A percentile compares a stretch with the other conserved stretches of the same genome.
Evolutionary conservation across 2,329 filamentous ascomycete species (phyloP).

Genomic region (Zalaria obscura): DNA sequence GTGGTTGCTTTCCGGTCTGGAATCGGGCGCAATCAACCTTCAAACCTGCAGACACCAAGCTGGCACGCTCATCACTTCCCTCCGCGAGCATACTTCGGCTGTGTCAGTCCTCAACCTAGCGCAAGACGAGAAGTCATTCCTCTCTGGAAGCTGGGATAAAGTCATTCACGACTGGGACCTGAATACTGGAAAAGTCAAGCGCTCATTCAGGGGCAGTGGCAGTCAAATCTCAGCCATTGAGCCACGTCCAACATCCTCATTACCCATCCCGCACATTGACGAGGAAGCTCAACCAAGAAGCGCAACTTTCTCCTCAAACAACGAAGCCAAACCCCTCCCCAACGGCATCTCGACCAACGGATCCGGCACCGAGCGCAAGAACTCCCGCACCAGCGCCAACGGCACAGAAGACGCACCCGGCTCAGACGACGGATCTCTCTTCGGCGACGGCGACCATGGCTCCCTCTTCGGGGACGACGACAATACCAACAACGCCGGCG

Average conservation of each 20-base stretch:
- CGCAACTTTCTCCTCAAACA: constrained; percentile 66
- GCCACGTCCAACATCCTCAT: constrained; percentile 59
- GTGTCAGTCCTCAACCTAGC: constrained; percentile 76
- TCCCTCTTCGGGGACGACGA: constrained; percentile 80
- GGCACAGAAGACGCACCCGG: constrained; percentile 44
- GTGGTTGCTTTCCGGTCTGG: constrained; percentile 82
- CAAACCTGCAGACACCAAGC: constrained; percentile 91
- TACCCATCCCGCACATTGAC: constrained; percentile 62
- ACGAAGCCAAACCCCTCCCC: constrained; percentile 39
- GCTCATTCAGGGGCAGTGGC: constrained; percentile 62
- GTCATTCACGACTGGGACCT: constrained; percentile 89
- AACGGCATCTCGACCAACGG: constrained; percentile 20
- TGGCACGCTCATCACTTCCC: constrained; percentile 69
- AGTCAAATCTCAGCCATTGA: constrained; percentile 83
- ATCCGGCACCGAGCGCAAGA: constrained; percentile 11
- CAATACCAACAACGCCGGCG: constrained; percentile 28
- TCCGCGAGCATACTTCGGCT: constrained; percentile 77
- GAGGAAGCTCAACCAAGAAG: constrained; percentile 39
- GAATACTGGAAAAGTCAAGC: constrained; percentile 64
- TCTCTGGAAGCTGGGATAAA: constrained; percentile 97
- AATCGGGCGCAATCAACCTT: constrained; percentile 83
- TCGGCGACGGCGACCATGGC: constrained; percentile 52
- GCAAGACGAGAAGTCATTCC: constrained; percentile 69
- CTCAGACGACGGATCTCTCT: constrained; percentile 65
- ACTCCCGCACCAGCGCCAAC: constrained; percentile 14